Conservation (phyloP, 2,329 filamentous ascomycete genomes). For the Thielaviopsis euricoi region DNA sequence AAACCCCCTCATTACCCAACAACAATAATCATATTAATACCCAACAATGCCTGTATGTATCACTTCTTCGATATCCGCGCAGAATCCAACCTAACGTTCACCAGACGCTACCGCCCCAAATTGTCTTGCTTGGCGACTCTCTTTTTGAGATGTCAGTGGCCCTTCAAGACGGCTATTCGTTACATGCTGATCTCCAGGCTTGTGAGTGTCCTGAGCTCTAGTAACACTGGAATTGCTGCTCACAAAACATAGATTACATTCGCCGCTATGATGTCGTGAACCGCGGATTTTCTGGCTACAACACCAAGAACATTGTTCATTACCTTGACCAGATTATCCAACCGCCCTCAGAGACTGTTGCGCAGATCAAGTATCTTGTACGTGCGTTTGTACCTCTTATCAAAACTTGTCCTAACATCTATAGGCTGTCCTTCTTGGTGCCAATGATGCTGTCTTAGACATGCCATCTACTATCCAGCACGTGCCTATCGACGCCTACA, state of each 20-base stretch:
- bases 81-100: background rate
- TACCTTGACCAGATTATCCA: conserved; percentile 57
- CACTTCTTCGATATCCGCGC: background rate
- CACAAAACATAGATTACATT: conserved; percentile 41
- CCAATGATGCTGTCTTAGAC: conserved; percentile 70
- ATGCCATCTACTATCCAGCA: conserved; percentile 51
- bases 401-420: background rate
- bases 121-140: conserved; percentile 81
- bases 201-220: conserved; percentile 28
- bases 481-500: conserved; percentile 61
- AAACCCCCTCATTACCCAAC: no score
- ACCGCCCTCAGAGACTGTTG: conserved; percentile 36
- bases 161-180: conserved; percentile 52
- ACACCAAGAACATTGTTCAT: conserved; percentile 55
- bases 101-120: conserved; percentile 34
- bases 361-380: conserved; percentile 52
- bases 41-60: background rate
- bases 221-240: background rate
- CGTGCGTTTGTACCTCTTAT: conserved; percentile 14
- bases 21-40: no score
- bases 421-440: conserved; percentile 67
- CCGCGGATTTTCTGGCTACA: conserved; percentile 76
- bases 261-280: conserved; percentile 76
- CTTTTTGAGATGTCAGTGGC: conserved; percentile 56
- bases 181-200: conserved; percentile 53